Conservation (phyloP, 2,329 filamentous ascomycete genomes). For the Trichoderma sp. region DNA sequence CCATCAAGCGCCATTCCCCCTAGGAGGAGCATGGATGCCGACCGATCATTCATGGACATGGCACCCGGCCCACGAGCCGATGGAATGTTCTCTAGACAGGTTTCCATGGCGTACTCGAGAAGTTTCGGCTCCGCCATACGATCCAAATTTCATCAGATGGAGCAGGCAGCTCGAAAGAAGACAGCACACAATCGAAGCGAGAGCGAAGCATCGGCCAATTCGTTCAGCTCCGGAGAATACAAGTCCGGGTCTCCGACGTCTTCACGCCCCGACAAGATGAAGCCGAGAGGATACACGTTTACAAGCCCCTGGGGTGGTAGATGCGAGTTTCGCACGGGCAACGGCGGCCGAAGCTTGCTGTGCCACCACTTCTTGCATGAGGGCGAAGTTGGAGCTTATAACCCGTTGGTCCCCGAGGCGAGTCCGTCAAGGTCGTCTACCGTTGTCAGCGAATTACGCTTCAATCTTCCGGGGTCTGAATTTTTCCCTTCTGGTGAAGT, state of each 20-base stretch:
- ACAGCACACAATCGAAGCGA: conserved; percentile 29
- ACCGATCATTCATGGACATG: conserved; percentile 20
- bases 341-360: conserved; percentile 69
- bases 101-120: conserved; percentile 57
- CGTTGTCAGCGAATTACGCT: conserved; percentile 77
- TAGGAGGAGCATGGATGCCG: conserved; percentile 35
- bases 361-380: conserved; percentile 69
- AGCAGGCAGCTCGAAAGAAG: conserved; percentile 27
- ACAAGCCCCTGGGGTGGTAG: conserved; percentile 80
- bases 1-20: conserved; percentile 39
- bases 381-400: conserved; percentile 35
- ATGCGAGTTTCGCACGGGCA: conserved; percentile 80
- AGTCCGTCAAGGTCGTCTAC: conserved; percentile 35
- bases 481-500: conserved; percentile 41
- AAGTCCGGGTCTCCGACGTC: conserved; percentile 13
- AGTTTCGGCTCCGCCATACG: conserved; percentile 48
- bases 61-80: background rate
- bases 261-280: conserved; percentile 31
- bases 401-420: conserved; percentile 42
- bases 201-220: conserved; percentile 33
- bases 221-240: conserved; percentile 33
- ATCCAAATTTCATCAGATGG: conserved; percentile 42
- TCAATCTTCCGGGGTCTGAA: conserved; percentile 71
- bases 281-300: conserved; percentile 70
- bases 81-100: conserved; percentile 33